Percentiles rank a stretch among this genome's conserved stretches.
These are phyloP conservation scores for Penicillium psychrosexuale DNA, from an alignment of 2,329 filamentous ascomycete species.

Conservation along the genomic window DNA sequence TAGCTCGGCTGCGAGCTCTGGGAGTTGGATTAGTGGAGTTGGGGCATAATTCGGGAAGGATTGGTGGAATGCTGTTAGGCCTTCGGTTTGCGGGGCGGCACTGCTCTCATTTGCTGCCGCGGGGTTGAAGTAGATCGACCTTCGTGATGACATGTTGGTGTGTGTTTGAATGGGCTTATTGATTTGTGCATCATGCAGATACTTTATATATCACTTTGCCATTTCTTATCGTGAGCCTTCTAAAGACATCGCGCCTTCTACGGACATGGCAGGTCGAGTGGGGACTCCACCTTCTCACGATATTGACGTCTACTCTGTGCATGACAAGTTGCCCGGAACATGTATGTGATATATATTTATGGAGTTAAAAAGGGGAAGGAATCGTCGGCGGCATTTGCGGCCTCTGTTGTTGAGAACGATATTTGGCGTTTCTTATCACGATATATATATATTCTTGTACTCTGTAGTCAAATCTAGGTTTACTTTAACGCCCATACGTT, in stretches of 20 bases:
- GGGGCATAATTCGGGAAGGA: slow-evolving; percentile 55
- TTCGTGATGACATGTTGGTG: slow-evolving; percentile 18
- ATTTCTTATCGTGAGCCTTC: neutral
- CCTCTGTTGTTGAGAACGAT: too few relatives aligned
- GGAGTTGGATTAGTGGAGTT: slow-evolving; percentile 56
- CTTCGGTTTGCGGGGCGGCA: slow-evolving; percentile 8
- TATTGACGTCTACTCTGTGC: neutral
- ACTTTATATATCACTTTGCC: neutral
- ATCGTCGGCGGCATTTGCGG: too few relatives aligned
- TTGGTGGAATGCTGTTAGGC: slow-evolving; percentile 51
- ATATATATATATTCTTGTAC: neutral
- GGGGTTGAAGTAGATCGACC: slow-evolving; percentile 30
- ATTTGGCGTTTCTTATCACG: neutral
- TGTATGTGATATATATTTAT: too few relatives aligned
- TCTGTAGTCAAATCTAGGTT: neutral
- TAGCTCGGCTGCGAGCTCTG: slow-evolving; percentile 55
- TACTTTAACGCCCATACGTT: neutral
- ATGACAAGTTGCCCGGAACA: too few relatives aligned
- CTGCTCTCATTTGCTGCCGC: slow-evolving; percentile 16
- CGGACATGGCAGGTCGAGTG: slow-evolving; percentile 13
- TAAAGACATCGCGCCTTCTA: slow-evolving; percentile 18
- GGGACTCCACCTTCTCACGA: slow-evolving; percentile 1
- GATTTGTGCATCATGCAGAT: too few relatives aligned
- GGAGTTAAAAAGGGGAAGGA: too few relatives aligned
- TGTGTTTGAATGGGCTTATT: neutral